phyloP scores from a whole-genome alignment of 2,329 filamentous ascomycete species.

The Capronia epimyces region DNA sequence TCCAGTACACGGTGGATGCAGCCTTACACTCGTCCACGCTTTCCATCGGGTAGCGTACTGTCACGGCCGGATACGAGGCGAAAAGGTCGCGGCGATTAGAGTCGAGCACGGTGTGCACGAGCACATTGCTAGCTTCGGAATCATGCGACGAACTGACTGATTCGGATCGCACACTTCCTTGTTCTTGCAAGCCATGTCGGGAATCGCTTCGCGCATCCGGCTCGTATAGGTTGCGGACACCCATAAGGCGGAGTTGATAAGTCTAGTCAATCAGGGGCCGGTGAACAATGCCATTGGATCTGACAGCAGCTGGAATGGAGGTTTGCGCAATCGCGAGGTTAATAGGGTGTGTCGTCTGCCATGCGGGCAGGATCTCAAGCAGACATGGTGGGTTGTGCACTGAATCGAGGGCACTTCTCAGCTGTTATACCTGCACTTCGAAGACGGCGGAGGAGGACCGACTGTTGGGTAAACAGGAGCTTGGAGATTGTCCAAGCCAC shows the following conservation, averaged over 20 bases:
- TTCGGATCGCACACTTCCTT: neutral
- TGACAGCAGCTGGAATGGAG: neutral
- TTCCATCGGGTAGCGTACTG: slow-evolving; percentile 3
- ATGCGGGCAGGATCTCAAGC: no score
- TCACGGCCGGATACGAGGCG: slow-evolving; percentile 9
- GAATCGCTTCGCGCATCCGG: slow-evolving; percentile 1
- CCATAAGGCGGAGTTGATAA: slow-evolving; percentile 6
- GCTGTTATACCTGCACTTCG: no score
- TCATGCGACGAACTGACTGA: neutral
- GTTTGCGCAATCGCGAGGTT: neutral
- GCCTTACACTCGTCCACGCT: slow-evolving; percentile 21
- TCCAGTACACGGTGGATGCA: neutral
- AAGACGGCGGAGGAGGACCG: no score
- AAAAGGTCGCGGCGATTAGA: slow-evolving; percentile 18
- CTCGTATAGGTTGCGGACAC: slow-evolving; percentile 2
- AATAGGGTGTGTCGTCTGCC: no score
- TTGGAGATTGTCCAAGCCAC: no score
- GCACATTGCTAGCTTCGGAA: slow-evolving; percentile 3
- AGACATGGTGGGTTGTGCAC: no score
- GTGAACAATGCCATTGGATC: neutral
- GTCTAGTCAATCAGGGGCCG: neutral
- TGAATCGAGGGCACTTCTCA: no score
- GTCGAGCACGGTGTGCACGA: slow-evolving; percentile 15
- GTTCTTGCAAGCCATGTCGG: neutral
- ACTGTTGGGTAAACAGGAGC: no score